These are phyloP conservation scores for Neurospora terricola DNA, from an alignment of 495 filamentous ascomycete species.

Conservation along the genomic window DNA sequence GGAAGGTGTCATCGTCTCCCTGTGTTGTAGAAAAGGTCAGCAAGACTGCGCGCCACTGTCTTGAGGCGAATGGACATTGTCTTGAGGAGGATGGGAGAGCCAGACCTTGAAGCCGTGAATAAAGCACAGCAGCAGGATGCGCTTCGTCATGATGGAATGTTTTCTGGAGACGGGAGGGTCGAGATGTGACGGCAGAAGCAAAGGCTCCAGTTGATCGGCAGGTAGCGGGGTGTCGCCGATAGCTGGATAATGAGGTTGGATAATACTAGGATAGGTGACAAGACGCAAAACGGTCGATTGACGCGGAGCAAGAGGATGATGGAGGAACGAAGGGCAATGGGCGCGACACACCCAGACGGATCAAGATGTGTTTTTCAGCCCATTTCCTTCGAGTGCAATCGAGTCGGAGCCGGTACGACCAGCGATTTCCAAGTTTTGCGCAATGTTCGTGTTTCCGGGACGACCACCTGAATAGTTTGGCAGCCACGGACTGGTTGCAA, in stretches of 20 bases:
- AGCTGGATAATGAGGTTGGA: neutral
- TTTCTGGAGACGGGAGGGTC: neutral
- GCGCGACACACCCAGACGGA: neutral
- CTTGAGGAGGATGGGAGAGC: neutral
- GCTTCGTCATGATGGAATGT: constrained; percentile 47
- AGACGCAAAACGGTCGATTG: neutral
- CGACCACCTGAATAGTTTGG: neutral
- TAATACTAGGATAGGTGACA: neutral
- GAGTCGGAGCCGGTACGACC: neutral
- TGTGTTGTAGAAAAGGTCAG: constrained; percentile 20
- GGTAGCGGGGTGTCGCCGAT: neutral
- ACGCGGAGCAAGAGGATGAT: neutral
- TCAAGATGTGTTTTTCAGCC: neutral
- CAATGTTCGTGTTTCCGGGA: neutral
- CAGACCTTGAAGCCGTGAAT: constrained; percentile 90
- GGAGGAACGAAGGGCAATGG: neutral
- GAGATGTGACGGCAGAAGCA: neutral
- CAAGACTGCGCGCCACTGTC: neutral
- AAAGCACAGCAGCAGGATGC: constrained; percentile 77
- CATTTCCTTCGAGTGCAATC: neutral
- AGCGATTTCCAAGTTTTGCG: neutral
- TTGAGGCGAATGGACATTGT: neutral
- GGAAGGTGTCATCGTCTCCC: constrained; percentile 86
- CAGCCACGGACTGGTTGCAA: neutral
- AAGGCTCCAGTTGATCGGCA: neutral